Conservation (phyloP, 768 basidiomycete species). For the Boletus sp. region DNA sequence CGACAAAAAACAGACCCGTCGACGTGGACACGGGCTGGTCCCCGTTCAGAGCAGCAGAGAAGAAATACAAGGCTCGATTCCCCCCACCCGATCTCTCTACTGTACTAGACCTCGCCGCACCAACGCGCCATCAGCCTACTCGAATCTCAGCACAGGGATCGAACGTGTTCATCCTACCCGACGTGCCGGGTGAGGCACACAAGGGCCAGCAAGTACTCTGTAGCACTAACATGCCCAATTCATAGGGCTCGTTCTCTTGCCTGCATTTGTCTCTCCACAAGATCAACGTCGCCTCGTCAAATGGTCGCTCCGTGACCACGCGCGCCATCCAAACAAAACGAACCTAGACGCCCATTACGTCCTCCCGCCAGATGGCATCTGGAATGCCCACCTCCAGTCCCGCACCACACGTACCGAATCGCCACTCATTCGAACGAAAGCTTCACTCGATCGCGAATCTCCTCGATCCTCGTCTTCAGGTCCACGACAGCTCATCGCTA, state of each 20-base stretch:
- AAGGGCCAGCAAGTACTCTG: not conserved
- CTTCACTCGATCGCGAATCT: conserved; percentile 19
- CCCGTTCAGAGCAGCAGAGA: conserved; percentile 74
- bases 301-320: conserved; percentile 75
- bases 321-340: conserved; percentile 77
- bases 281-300: conserved; percentile 67
- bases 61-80: conserved; percentile 74
- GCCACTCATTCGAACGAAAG: conserved; percentile 40
- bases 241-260: conserved; percentile 81
- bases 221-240: not conserved
- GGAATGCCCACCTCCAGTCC: conserved; percentile 53
- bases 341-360: conserved; percentile 86
- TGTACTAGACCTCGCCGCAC: conserved; percentile 61
- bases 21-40: conserved; percentile 59
- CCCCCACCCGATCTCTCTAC: conserved; percentile 70
- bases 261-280: conserved; percentile 58
- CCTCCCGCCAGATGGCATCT: conserved; percentile 73
- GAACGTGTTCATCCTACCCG: conserved; percentile 9
- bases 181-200: conserved; percentile 40
- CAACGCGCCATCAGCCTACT: not conserved
- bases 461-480: conserved; percentile 35
- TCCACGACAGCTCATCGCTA: conserved; percentile 67
- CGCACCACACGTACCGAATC: conserved; percentile 35
- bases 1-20: conserved; percentile 50
- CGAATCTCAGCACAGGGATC: conserved; percentile 1